These are phyloP conservation scores for Annulohypoxylon truncatum DNA, from an alignment of 2,329 filamentous ascomycete genomes.

Conservation along the genomic window DNA sequence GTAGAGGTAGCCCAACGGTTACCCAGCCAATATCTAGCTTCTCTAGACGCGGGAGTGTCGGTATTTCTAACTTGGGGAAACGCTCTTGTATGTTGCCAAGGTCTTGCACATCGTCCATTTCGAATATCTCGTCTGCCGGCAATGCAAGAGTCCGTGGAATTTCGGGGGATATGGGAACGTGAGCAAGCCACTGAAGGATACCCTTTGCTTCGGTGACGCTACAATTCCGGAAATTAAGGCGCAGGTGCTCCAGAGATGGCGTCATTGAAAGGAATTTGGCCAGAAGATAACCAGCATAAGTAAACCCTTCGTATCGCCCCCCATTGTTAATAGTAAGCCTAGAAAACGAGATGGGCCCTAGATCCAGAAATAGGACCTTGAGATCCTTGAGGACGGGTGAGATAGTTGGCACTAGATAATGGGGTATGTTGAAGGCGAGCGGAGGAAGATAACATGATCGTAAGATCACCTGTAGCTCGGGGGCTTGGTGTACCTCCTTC, in stretches of 20 bases:
- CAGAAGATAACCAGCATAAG: constrained; percentile 36
- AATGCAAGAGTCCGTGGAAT: background rate
- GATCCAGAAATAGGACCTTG: constrained; percentile 57
- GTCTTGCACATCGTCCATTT: background rate
- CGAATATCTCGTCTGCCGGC: too few species aligned
- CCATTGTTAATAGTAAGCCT: constrained; percentile 10
- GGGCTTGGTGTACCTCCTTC: constrained; percentile 47
- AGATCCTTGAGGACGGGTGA: constrained; percentile 58
- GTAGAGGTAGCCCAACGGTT: constrained; percentile 42
- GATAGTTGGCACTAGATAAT: constrained; percentile 52
- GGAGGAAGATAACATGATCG: constrained; percentile 52
- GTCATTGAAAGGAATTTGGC: constrained; percentile 55
- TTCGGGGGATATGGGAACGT: constrained; percentile 11
- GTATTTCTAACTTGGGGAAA: constrained; percentile 40
- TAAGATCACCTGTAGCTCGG: constrained; percentile 62
- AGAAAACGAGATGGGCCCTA: constrained; percentile 36
- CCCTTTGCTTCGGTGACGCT: constrained; percentile 32
- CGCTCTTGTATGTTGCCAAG: background rate
- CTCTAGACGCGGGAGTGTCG: constrained; percentile 52
- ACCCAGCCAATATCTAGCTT: constrained; percentile 59
- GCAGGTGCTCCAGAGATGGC: constrained; percentile 61
- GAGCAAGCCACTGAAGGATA: constrained; percentile 56
- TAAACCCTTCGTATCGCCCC: background rate
- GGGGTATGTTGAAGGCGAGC: constrained; percentile 60
- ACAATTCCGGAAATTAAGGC: constrained; percentile 60